Evolutionary conservation across 108 stramenopile species (phyloP).

Genomic region (Ochromonas danica): DNA sequence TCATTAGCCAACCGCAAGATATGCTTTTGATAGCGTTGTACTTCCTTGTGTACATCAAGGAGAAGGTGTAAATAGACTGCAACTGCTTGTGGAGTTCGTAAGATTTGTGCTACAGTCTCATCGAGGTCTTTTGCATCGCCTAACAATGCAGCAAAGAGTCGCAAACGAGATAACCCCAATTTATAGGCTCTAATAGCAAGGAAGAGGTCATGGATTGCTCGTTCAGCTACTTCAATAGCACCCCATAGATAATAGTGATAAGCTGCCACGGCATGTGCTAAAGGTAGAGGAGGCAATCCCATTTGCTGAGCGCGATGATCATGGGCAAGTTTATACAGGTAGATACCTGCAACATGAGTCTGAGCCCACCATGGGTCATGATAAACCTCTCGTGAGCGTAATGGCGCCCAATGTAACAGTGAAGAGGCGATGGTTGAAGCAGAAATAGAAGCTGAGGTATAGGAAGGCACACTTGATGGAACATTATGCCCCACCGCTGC

Average conservation of each 20-base stretch:
- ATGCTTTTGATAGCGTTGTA: background rate
- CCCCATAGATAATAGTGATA: background rate
- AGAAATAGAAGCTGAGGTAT: too few relatives aligned
- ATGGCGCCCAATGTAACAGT: background rate
- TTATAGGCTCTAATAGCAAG: background rate
- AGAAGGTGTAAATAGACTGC: background rate
- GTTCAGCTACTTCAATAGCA: background rate
- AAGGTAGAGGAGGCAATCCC: conserved; percentile 1
- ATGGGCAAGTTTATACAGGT: conserved; percentile 8
- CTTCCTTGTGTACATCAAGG: background rate
- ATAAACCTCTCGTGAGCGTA: conserved; percentile 11
- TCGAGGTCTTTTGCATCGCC: background rate
- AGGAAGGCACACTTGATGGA: too few relatives aligned
- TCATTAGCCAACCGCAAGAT: background rate
- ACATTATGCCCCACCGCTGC: too few relatives aligned
- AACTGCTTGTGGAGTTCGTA: background rate
- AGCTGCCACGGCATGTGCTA: conserved; percentile 9
- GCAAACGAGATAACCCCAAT: background rate
- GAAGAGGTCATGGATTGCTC: conserved; percentile 23
- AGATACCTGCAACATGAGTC: background rate
- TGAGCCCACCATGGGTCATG: conserved; percentile 1
- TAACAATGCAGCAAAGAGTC: conserved; percentile 16
- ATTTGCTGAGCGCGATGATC: background rate
- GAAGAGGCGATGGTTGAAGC: too few relatives aligned
- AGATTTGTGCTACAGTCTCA: background rate